Evolutionary conservation across 768 basidiomycete species (phyloP), one percentile per base, ranked within the genome.

Genomic region (Boletus reticuloceps): DNA sequence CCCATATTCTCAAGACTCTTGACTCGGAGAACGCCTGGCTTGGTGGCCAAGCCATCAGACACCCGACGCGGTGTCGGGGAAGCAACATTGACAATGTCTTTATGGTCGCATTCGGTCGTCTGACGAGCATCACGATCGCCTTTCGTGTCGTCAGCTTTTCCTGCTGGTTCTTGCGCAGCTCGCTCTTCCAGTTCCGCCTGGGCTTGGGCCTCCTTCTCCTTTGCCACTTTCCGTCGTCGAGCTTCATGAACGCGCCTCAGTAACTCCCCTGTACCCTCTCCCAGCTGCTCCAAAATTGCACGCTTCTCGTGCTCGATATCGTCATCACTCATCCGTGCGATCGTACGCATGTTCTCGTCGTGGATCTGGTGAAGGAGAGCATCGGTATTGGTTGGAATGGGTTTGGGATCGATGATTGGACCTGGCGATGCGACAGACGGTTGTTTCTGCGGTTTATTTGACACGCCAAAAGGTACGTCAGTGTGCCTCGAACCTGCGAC

Each of bases 201-300:
- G 0, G 13, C 41, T 2, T 17, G 27, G 1, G 34, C 42, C 37
- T 53, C 55, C 39, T 12, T 44, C 20, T 50, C 53, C 40, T 22
- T 41, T 6, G 10, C 51, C 47, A 50, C 58, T 19, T 48, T 66
- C 50, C 64, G 64, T 22, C 40, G 47, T 43, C 64, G 54, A 7
- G 65, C 64, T 40, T 50, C 65, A 13, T 54, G 65, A 44, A 65
- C 58, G n/a, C 65, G 58, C 62, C 72, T 78, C 65, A 95, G 59
- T 4, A 91, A 69, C 43, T 85, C 84, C 4, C 77, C 76, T 11
- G 92, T 76, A 17, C 81, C 83, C 2, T 78, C 73, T 1, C 92
- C 93, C 64, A 95, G 85, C 43, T 81, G 79, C 56, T 89, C 84
- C 27, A 89, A 53, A 40, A 95, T 81, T 57, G 91, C 82, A 48